Percentiles rank a stretch among this genome's conserved stretches.
Evolutionary conservation across 441 rosid species (phyloP).

Genomic region (Euphorbia corollata): DNA sequence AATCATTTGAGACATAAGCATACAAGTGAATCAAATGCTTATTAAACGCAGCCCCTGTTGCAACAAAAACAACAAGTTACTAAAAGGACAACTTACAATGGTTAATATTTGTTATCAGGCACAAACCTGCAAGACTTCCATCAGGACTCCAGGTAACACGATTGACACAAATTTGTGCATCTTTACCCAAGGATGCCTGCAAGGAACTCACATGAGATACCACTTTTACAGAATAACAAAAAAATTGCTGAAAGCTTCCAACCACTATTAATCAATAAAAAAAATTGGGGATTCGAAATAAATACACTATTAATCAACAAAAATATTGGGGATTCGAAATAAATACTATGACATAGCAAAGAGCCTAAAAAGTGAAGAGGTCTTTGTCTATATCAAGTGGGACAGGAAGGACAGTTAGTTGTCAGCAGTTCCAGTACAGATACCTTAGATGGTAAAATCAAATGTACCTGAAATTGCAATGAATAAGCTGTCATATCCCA

Average conservation of each 20-base stretch:
- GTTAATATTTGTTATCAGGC: slow-evolving; percentile 2
- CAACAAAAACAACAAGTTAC: slow-evolving; percentile 25
- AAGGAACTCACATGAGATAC: slow-evolving; percentile 18
- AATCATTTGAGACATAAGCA: slow-evolving; percentile 45
- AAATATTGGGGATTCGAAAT: too few relatives aligned
- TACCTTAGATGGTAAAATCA: not conserved
- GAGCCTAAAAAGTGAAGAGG: too few relatives aligned
- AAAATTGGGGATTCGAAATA: too few relatives aligned
- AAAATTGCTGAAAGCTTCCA: slow-evolving; percentile 1
- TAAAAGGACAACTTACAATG: slow-evolving; percentile 8
- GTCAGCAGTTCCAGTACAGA: not conserved
- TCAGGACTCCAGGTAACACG: slow-evolving; percentile 86
- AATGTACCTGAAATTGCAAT: slow-evolving; percentile 54
- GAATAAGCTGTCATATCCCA: slow-evolving; percentile 51
- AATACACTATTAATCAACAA: not conserved
- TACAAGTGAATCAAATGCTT: slow-evolving; percentile 71
- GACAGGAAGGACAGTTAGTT: not conserved
- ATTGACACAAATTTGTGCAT: slow-evolving; percentile 50
- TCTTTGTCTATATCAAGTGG: not conserved
- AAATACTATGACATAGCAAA: too few relatives aligned
- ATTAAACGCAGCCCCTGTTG: slow-evolving; percentile 70
- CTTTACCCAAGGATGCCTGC: slow-evolving; percentile 56
- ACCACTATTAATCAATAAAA: not conserved
- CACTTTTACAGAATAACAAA: not conserved
- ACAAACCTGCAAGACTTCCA: slow-evolving; percentile 74